Percentiles rank a stretch among this genome's conserved stretches.
Evolutionary conservation across 2,329 filamentous ascomycete genomes (phyloP).

Genomic region (Rhytidhysteron rufulum): DNA sequence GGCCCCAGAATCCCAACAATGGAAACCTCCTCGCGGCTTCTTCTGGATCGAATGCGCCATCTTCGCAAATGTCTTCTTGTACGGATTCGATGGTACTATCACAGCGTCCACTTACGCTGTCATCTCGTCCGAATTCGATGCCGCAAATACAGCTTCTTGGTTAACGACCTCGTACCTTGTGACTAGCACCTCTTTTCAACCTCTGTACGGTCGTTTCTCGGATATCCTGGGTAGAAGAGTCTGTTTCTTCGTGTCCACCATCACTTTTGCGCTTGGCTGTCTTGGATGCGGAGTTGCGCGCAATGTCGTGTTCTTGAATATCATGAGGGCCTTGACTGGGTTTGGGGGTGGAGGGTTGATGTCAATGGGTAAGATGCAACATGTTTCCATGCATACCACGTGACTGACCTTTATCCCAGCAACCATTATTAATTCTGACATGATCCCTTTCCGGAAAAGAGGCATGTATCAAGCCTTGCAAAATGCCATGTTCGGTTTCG

Average conservation of each 20-base stretch:
- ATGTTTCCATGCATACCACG: neutral
- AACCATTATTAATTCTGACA: conserved; percentile 53
- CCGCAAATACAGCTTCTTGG: conserved; percentile 41
- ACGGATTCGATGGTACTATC: conserved; percentile 48
- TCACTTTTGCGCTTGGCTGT: conserved; percentile 26
- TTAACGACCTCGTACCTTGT: conserved; percentile 17
- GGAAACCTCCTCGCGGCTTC: conserved; percentile 17
- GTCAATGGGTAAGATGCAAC: conserved; percentile 20
- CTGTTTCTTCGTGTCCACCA: conserved; percentile 27
- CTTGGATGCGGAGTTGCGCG: conserved; percentile 25
- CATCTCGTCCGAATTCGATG: conserved; percentile 42
- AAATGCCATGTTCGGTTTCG: conserved; percentile 60
- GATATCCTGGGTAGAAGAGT: conserved; percentile 32
- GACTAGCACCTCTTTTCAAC: conserved; percentile 20
- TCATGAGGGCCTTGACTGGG: conserved; percentile 24
- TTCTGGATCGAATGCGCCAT: conserved; percentile 42
- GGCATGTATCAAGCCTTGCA: conserved; percentile 61
- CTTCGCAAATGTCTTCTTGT: conserved; percentile 62
- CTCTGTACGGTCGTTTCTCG: conserved; percentile 35
- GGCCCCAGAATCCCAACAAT: conserved; percentile 14
- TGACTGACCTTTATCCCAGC: conserved; percentile 11
- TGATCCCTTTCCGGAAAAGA: conserved; percentile 55
- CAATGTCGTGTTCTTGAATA: conserved; percentile 20
- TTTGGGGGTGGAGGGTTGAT: conserved; percentile 29
- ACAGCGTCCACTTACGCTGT: conserved; percentile 42